Percentiles rank a stretch among this genome's conserved stretches.
Conservation (phyloP, 805 yeast species). For the Gaillardinia entomophila region DNA sequence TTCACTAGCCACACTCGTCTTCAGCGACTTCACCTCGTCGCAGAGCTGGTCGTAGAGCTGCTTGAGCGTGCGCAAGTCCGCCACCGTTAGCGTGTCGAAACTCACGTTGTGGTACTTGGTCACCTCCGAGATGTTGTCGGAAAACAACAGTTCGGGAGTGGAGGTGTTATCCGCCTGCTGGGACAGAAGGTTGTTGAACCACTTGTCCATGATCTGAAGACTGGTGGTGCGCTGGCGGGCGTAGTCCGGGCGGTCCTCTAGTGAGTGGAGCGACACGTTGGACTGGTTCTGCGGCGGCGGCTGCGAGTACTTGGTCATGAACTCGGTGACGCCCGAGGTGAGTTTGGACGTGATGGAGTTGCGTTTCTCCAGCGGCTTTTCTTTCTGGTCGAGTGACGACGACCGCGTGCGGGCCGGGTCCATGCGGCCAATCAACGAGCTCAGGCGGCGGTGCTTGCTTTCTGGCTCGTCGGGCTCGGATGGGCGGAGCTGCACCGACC, state of each 20-base stretch:
- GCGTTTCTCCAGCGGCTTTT: slow-evolving; percentile 11
- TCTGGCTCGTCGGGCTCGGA: slow-evolving; percentile 4
- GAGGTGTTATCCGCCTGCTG: slow-evolving; percentile 6
- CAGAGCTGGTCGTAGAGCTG: slow-evolving; percentile 34
- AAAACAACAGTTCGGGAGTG: slow-evolving; percentile 17
- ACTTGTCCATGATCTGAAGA: slow-evolving; percentile 37
- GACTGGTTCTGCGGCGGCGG: slow-evolving; percentile 14
- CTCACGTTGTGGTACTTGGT: slow-evolving; percentile 28
- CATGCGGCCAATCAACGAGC: slow-evolving; percentile 20
- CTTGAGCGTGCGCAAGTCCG: slow-evolving; percentile 29
- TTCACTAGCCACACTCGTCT: slow-evolving; percentile 8
- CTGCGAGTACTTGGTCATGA: slow-evolving; percentile 27
- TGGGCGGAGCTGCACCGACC: slow-evolving; percentile 24
- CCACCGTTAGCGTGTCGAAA: slow-evolving; percentile 30
- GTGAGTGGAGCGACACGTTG: slow-evolving; percentile 27
- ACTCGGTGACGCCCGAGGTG: slow-evolving; percentile 35
- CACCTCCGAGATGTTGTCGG: slow-evolving; percentile 17
- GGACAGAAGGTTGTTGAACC: slow-evolving; percentile 31
- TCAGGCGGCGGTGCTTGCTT: slow-evolving; percentile 7
- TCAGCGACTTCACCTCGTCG: slow-evolving; percentile 9
- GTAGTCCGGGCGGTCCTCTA: slow-evolving; percentile 25
- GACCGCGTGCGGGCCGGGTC: slow-evolving; percentile 38
- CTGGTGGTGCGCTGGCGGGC: slow-evolving; percentile 29
- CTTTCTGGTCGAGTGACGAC: slow-evolving; percentile 23
- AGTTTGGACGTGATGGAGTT: slow-evolving; percentile 33